Conservation (phyloP, 441 rosid genomes). For the Gossypium gossypioides region DNA sequence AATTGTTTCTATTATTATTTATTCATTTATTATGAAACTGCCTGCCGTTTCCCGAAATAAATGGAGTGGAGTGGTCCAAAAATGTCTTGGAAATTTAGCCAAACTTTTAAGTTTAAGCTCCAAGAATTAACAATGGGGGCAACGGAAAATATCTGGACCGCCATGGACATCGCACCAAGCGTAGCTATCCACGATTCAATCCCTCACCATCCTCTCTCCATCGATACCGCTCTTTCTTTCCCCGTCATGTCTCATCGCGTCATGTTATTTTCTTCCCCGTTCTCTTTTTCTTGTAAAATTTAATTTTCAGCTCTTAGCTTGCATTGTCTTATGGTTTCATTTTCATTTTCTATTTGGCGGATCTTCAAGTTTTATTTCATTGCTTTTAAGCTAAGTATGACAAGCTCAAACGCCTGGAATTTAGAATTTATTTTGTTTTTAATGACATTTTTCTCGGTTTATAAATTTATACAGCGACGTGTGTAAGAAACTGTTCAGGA, state of each 20-base stretch:
- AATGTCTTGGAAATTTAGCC: neutral
- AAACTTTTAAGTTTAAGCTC: neutral
- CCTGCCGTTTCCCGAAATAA: neutral
- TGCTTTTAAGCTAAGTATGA: neutral
- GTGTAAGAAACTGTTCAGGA: constrained; percentile 77
- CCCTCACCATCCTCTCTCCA: constrained; percentile 37
- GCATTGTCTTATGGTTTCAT: neutral
- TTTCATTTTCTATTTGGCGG: neutral
- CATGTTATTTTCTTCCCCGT: constrained; percentile 28
- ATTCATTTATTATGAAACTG: neutral
- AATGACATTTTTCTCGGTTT: neutral
- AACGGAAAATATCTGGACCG: constrained; percentile 34
- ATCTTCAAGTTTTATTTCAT: neutral
- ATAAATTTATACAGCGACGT: constrained; percentile 36
- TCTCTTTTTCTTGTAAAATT: neutral
- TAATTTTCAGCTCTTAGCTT: neutral
- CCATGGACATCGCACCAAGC: constrained; percentile 26
- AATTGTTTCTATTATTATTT: neutral
- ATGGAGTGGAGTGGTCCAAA: neutral
- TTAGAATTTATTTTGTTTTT: neutral
- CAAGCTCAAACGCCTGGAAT: neutral
- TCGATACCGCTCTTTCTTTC: constrained; percentile 46
- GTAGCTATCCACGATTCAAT: constrained; percentile 23
- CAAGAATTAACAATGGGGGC: constrained; percentile 31
- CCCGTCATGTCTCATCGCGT: constrained; percentile 45